A percentile compares a stretch with the other conserved stretches of the same genome.
phyloP scores from a whole-genome alignment of 257 asterid genomes.

The Solanum virginianum region DNA sequence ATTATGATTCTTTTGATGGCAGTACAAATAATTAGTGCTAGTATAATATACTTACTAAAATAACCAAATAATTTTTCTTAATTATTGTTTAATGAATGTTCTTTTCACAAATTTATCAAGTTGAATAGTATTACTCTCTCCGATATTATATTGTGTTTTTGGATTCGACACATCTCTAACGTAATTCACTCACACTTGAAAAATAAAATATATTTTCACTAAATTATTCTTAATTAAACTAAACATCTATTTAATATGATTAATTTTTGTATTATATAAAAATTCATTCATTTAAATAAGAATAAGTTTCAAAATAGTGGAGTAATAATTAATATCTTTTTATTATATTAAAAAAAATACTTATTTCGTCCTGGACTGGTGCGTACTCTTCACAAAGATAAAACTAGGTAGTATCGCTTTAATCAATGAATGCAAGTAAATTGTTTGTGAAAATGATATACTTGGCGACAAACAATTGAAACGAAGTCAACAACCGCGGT shows the following conservation, averaged over 20 bases:
- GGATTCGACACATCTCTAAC: neutral
- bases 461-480: neutral
- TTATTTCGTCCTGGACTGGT: no score
- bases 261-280: neutral
- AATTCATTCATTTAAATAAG: neutral
- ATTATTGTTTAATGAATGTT: neutral
- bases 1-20: neutral
- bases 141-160: neutral
- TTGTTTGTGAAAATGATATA: neutral
- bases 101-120: neutral
- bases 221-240: neutral
- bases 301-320: neutral
- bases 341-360: neutral
- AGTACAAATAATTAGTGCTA: neutral
- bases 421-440: neutral
- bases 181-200: neutral
- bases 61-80: neutral
- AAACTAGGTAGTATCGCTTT: no score
- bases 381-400: no score
- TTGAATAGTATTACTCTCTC: neutral
- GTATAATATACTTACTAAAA: neutral
- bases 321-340: neutral
- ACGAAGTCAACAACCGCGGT: neutral
- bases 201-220: neutral
- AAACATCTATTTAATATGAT: neutral